Evolutionary conservation across 1,139 yeast genomes (phyloP).

Genomic region (Sugiyamaella japonica): DNA sequence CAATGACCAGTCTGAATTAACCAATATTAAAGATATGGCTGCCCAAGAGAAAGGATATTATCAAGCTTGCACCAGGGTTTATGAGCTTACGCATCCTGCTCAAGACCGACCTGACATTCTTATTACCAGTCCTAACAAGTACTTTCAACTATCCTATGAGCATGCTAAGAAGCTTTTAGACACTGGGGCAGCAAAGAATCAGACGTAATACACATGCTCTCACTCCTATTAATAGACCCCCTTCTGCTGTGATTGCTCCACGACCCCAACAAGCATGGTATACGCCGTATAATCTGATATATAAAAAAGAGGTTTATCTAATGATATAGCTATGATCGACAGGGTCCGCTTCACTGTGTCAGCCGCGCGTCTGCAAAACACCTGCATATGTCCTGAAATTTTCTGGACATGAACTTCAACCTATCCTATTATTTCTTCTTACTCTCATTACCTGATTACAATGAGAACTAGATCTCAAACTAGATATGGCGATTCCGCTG

Average conservation of each 20-base stretch:
- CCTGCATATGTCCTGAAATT: not conserved
- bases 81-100: constrained; percentile 70
- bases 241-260: too few species aligned
- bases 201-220: not conserved
- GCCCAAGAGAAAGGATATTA: constrained; percentile 66
- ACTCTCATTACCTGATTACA: not conserved
- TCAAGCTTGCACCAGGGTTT: constrained; percentile 85
- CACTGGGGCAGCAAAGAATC: too few species aligned
- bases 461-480: constrained; percentile 14
- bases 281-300: too few species aligned
- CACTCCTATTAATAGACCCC: too few species aligned
- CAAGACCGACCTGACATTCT: constrained; percentile 43
- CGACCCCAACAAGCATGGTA: too few species aligned
- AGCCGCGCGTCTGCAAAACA: not conserved
- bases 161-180: constrained; percentile 9
- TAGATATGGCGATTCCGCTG: not conserved
- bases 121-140: constrained; percentile 84
- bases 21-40: constrained; percentile 65
- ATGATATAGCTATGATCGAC: constrained; percentile 1
- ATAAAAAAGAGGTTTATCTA: too few species aligned
- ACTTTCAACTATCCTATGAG: constrained; percentile 59
- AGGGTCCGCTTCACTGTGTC: constrained; percentile 1
- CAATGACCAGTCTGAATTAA: constrained; percentile 58
- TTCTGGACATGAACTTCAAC: not conserved
- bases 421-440: not conserved